Conservation (phyloP, 768 basidiomycete species). For the Pisolithus sp. region DNA sequence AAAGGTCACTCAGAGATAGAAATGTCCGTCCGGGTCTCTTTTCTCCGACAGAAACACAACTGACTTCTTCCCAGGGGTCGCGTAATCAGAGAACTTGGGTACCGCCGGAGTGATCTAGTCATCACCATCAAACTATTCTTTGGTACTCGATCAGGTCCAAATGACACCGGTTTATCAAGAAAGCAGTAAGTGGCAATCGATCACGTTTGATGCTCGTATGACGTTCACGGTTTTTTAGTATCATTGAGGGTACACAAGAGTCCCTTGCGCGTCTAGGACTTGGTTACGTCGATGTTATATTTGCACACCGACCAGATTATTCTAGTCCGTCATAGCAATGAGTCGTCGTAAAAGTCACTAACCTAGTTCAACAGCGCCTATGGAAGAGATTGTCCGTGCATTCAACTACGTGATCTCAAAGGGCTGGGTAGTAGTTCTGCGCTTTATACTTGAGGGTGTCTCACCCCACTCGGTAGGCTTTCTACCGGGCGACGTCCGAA, state of each 20-base stretch:
- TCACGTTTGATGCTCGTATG: background rate
- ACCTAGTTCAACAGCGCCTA: conserved; percentile 25
- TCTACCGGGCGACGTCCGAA: conserved; percentile 48
- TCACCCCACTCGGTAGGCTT: conserved; percentile 19
- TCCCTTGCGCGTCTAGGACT: conserved; percentile 45
- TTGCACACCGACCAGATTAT: conserved; percentile 46
- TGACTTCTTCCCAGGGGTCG: conserved; percentile 32
- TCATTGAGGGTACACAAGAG: conserved; percentile 50
- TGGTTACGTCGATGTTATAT: conserved; percentile 46
- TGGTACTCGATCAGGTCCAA: conserved; percentile 43
- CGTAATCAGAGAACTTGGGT: conserved; percentile 48
- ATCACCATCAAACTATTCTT: conserved; percentile 57
- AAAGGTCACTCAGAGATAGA: conserved; percentile 47
- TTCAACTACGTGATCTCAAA: conserved; percentile 50
- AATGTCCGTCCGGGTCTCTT: conserved; percentile 31
- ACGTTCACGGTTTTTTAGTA: conserved; percentile 20
- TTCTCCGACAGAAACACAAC: background rate
- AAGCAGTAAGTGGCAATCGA: conserved; percentile 19
- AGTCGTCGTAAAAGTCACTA: background rate
- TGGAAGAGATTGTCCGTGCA: conserved; percentile 53
- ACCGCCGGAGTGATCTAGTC: conserved; percentile 43
- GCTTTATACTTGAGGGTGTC: background rate
- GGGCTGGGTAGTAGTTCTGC: conserved; percentile 32
- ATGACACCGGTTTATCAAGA: conserved; percentile 32
- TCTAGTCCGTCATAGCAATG: conserved; percentile 18